phyloP scores from a whole-genome alignment of 768 basidiomycete genomes.

The Mycena rebaudengoi region DNA sequence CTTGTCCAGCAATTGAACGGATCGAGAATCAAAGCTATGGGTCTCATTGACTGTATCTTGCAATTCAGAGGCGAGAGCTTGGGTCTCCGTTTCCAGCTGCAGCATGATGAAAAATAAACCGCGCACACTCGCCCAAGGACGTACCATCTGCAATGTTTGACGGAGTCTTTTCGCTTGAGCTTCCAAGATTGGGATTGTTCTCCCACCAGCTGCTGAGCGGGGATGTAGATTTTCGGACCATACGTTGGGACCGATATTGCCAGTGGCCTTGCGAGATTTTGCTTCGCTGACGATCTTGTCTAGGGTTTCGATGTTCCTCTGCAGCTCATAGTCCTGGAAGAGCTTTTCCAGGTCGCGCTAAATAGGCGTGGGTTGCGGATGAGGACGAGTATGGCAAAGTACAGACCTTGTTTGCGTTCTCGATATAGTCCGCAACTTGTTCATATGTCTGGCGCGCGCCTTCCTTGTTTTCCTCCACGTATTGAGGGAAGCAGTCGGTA shows the following conservation, averaged over 20 bases:
- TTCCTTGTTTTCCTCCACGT: conserved; percentile 72
- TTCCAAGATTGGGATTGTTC: conserved; percentile 67
- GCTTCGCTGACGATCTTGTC: conserved; percentile 78
- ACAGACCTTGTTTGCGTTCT: conserved; percentile 58
- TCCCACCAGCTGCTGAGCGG: conserved; percentile 65
- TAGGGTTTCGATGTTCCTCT: conserved; percentile 74
- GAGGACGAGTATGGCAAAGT: background rate
- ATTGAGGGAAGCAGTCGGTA: conserved; percentile 71
- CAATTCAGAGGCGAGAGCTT: conserved; percentile 40
- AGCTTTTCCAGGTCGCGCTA: conserved; percentile 74
- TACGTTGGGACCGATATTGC: conserved; percentile 57
- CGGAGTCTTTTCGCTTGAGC: conserved; percentile 50
- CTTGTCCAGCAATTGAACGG: conserved; percentile 56
- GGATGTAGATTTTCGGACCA: conserved; percentile 77
- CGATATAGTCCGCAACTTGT: conserved; percentile 76
- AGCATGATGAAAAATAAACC: background rate
- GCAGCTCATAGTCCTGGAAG: conserved; percentile 73
- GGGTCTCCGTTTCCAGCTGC: conserved; percentile 69
- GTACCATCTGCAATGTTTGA: conserved; percentile 49
- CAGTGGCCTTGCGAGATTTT: conserved; percentile 59
- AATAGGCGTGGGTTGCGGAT: background rate
- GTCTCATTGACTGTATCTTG: conserved; percentile 56
- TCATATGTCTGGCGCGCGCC: conserved; percentile 68
- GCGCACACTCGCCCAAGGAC: background rate
- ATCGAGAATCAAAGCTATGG: conserved; percentile 54